Base-by-base conservation (phyloP, 148 eudicot species). In the Beta vulgaris region DNA sequence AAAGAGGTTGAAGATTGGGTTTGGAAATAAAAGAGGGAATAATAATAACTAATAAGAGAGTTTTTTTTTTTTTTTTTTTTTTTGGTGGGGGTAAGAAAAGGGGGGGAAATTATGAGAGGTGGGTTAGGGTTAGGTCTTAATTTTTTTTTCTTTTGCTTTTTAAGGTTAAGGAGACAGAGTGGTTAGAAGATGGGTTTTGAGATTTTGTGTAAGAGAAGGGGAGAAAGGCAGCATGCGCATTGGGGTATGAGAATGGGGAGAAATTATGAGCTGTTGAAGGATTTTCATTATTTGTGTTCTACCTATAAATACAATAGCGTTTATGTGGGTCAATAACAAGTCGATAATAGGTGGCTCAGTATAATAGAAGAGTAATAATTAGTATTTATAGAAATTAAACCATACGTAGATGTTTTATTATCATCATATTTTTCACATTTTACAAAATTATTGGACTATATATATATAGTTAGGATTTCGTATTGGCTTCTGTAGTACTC, bases 51-150 rank as follows among this genome's bases (percentile, higher is more conserved):
- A n/a, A 29, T 25, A 59, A 36, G 69, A 25, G 71, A 44, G 11
- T 11, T n/a, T 14, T n/a, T 36, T 34, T 32, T 0, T 62, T 34
- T 19, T 62, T 11, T 4, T 64, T 19, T 35, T 36, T 64, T 12
- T 34, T 63, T 13, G 70, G 26, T 40, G 7, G 26, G 35, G 21
- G 3, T 28, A 19, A 60, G 42, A 57, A 34, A 28, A 34, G 37
- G 49, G 63, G 36, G 40, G 13, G 25, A 69, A 72, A 23, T 48
- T 62, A 68, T 18, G 69, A 35, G 68, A 58, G 35, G 68, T 83
- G 79, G 83, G 79, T 83, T 83, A 83, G 86, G 86, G 83, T 83
- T 83, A 83, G 86, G 86, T 80, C 62, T 74, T 66, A 58, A 73
- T 44, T 63, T 13, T 14, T 53, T 53, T 15, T 25, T 12, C 10